These are phyloP conservation scores for Penicillium pancosmium DNA, from an alignment of 495 filamentous ascomycete species.

Conservation along the genomic window DNA sequence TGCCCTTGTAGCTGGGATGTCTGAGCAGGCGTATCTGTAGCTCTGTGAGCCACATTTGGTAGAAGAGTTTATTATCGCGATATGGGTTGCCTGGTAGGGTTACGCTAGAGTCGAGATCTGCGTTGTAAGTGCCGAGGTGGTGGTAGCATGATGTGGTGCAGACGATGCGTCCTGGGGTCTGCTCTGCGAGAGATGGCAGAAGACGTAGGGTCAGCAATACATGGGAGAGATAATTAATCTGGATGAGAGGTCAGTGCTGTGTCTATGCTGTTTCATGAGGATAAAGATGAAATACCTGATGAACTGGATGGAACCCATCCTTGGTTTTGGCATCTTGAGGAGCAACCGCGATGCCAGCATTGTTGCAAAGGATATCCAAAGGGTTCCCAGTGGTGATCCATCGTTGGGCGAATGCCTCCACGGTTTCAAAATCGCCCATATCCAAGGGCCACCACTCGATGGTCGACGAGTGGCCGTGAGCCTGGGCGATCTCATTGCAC, in stretches of 20 bases:
- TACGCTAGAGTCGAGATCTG: constrained; percentile 9
- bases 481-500: constrained; percentile 16
- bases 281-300: constrained; percentile 20
- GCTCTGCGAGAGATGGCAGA: constrained; percentile 24
- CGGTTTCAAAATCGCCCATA: constrained; percentile 45
- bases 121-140: constrained; percentile 18
- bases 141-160: constrained; percentile 33
- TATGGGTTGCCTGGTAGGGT: constrained; percentile 14
- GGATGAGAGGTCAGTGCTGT: not conserved
- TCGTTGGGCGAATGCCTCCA: constrained; percentile 43
- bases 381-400: constrained; percentile 19
- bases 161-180: constrained; percentile 24
- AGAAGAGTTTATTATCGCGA: constrained; percentile 29
- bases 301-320: constrained; percentile 30
- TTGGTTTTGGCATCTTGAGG: constrained; percentile 11
- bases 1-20: constrained; percentile 23
- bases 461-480: constrained; percentile 24
- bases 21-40: constrained; percentile 22
- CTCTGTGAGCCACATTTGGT: constrained; percentile 30
- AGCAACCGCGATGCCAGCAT: constrained; percentile 23
- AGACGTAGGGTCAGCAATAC: constrained; percentile 26
- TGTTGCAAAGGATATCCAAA: constrained; percentile 32
- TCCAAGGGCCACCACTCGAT: constrained; percentile 57
- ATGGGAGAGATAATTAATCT: constrained; percentile 32
- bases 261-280: too few species aligned